A percentile compares a stretch with the other conserved stretches of the same genome.
Evolutionary conservation across 768 basidiomycete genomes (phyloP).

Genomic region (Tulasnella sp.): DNA sequence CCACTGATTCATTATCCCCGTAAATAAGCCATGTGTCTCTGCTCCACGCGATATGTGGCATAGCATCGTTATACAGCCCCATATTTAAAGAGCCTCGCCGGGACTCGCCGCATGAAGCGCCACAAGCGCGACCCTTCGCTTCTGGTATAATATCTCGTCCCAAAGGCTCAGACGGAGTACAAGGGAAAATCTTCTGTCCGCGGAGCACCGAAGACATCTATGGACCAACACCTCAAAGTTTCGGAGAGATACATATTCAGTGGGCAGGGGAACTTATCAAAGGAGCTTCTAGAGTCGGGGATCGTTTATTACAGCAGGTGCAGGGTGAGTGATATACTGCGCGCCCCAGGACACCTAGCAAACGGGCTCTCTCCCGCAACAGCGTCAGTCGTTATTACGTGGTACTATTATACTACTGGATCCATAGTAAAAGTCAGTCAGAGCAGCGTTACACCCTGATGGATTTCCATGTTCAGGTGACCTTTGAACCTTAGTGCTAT

Average conservation of each 20-base stretch:
- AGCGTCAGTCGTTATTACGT: not conserved
- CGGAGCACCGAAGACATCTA: constrained; percentile 9
- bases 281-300: not conserved
- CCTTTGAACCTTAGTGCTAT: not conserved
- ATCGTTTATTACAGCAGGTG: constrained; percentile 2
- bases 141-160: constrained; percentile 6
- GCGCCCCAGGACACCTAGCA: not conserved
- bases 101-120: not conserved
- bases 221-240: not conserved
- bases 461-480: not conserved
- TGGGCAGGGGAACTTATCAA: not conserved
- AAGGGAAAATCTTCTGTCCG: not conserved
- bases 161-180: not conserved
- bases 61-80: constrained; percentile 34
- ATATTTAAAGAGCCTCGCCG: constrained; percentile 2
- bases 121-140: not conserved
- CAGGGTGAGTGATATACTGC: constrained; percentile 6
- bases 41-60: constrained; percentile 35
- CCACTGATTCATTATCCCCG: not conserved
- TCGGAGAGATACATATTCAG: constrained; percentile 7
- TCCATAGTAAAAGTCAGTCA: not conserved
- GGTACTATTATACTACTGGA: constrained; percentile 26
- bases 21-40: constrained; percentile 6
- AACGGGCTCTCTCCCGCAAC: too few species aligned
- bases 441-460: not conserved